Percentiles rank a stretch among this genome's conserved stretches.
Conservation (phyloP, 2,329 filamentous ascomycete species). For the Pseudocercospora fijiensis region DNA sequence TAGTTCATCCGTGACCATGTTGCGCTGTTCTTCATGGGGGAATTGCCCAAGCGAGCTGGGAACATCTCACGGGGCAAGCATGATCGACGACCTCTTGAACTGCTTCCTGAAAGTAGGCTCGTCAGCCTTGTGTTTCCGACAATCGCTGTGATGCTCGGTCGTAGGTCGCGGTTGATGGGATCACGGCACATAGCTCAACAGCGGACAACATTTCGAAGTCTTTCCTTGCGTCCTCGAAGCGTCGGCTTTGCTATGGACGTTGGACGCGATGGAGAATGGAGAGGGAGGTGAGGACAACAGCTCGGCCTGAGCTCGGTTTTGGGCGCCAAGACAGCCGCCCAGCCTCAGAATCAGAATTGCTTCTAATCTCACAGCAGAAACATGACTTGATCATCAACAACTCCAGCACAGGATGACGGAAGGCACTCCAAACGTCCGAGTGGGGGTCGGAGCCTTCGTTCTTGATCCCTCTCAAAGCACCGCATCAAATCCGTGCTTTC, state of each 20-base stretch:
- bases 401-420: not conserved
- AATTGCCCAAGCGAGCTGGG: not conserved
- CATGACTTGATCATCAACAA: not conserved
- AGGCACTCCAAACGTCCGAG: slow-evolving; percentile 19
- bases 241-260: not conserved
- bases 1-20: not conserved
- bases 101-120: not conserved
- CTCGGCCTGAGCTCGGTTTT: not conserved
- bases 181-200: not conserved
- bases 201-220: not conserved
- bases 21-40: not conserved
- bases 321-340: not conserved
- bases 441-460: slow-evolving; percentile 54
- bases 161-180: not conserved
- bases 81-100: not conserved
- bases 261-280: not conserved
- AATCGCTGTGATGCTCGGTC: not conserved
- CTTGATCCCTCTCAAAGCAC: slow-evolving; percentile 35
- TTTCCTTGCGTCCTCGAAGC: not conserved
- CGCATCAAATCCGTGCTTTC: slow-evolving; percentile 41
- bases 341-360: not conserved
- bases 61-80: not conserved
- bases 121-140: not conserved
- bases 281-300: not conserved
- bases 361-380: not conserved